Percentiles rank a stretch among this genome's conserved stretches.
These are phyloP conservation scores for Narthecium ossifragum DNA, from an alignment of 106 monocot genomes.

Conservation along the genomic window DNA sequence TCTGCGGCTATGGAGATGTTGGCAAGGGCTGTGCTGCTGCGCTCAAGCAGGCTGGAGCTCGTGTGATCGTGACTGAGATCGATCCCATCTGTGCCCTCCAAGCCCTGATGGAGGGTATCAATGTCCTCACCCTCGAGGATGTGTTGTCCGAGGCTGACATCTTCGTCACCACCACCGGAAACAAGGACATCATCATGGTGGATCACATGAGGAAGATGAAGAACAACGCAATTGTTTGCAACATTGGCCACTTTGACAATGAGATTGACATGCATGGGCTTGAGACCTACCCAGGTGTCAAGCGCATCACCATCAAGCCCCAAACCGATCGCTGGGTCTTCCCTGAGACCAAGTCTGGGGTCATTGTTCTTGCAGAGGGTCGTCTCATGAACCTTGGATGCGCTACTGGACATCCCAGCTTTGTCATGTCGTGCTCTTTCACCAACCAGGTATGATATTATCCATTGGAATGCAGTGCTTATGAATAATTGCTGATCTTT, in stretches of 20 bases:
- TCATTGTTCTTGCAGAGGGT: conserved; percentile 83
- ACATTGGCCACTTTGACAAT: conserved; percentile 93
- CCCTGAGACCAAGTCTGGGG: conserved; percentile 64
- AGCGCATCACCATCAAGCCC: conserved; percentile 89
- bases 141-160: conserved; percentile 67
- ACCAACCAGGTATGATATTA: conserved; percentile 64
- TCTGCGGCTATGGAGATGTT: conserved; percentile 76
- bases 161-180: conserved; percentile 85
- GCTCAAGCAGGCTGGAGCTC: conserved; percentile 86
- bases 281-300: conserved; percentile 76
- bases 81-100: conserved; percentile 93
- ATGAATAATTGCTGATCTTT: too few relatives aligned
- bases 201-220: conserved; percentile 97
- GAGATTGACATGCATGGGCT: conserved; percentile 90
- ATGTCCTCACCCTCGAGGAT: conserved; percentile 62
- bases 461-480: too few relatives aligned
- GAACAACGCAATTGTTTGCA: conserved; percentile 97
- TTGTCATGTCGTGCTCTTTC: conserved; percentile 96
- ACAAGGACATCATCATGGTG: conserved; percentile 98
- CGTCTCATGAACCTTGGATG: conserved; percentile 86
- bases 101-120: conserved; percentile 82
- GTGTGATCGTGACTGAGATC: conserved; percentile 77
- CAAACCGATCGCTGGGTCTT: conserved; percentile 90
- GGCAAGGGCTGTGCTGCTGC: conserved; percentile 87
- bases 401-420: conserved; percentile 86